Base-by-base conservation (phyloP, 2,329 filamentous ascomycete species). In the Uncinocarpus reesii region DNA sequence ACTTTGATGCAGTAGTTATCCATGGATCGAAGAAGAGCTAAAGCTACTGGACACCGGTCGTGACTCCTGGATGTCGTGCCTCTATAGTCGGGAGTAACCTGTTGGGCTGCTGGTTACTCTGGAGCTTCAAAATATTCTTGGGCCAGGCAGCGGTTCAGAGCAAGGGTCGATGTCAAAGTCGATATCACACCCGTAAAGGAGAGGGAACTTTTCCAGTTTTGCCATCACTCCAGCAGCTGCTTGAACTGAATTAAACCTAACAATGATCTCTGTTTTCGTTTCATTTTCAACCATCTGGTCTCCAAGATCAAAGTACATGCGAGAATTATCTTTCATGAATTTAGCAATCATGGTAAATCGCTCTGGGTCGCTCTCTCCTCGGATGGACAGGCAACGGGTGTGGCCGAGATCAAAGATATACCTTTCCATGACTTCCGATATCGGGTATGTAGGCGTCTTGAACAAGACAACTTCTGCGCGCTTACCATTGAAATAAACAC, bases 401-500 rank as follows among this genome's bases (percentile, higher is more conserved):
- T 59, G 51, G 7, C 58, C 57, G 23, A 55, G 35, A 0, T 57
- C 34, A 10, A 51, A 42, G 13, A 63, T 56, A 32, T 57, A 47
- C 1, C 44, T 23, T 21, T 55, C 48, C 48, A 62, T 58, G 2
- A 52, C 47, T 7, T 48, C 47, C 0, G 57, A 42, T 15, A 63
- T 61, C 4, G 62, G 62, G 28, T 62, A 63, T 3, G 60, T 64
- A 1, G 62, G 58, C 5, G 60, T 63, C 35, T 56, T 49, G 13
- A 60, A 55, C 7, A 60, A 55, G 4, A 52, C 44, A 2, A 61
- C 56, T 16, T 52, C 58, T 20, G 55, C 57, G 28, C 49, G 46
- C 6, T 45, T 48, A 5, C 52, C 37, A 3, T 59, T 52, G 23
- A 62, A 42, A 10, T 26, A 48, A 3, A 64, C 49, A 6, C 55